Conservation (phyloP, 345 rosid species). For the sweet orange (Citrus sinensis) region DVS_A1.0 CM039165.1:13218001-13218500, state of each 20-base stretch:
- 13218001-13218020: conserved; percentile 80
- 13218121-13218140: background rate
- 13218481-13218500: background rate
- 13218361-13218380: background rate
- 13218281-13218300: background rate
- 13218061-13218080: too few relatives aligned
- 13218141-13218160: background rate
- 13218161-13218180: background rate
- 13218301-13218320: too few relatives aligned
- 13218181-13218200: background rate
- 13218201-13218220: too few relatives aligned
- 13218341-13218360: background rate
- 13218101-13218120: background rate
- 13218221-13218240: background rate
- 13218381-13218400: background rate
- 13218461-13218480: background rate
- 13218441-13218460: background rate
- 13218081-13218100: background rate
- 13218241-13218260: background rate
- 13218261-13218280: background rate
- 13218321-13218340: background rate
- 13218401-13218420: background rate
- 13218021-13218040: conserved; percentile 42
- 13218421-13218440: background rate
- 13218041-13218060: conserved; percentile 16